A percentile compares a stretch with the other conserved stretches of the same genome.
Conservation (phyloP, 352 stramenopile genomes). For the Pythium rishiriense region DNA sequence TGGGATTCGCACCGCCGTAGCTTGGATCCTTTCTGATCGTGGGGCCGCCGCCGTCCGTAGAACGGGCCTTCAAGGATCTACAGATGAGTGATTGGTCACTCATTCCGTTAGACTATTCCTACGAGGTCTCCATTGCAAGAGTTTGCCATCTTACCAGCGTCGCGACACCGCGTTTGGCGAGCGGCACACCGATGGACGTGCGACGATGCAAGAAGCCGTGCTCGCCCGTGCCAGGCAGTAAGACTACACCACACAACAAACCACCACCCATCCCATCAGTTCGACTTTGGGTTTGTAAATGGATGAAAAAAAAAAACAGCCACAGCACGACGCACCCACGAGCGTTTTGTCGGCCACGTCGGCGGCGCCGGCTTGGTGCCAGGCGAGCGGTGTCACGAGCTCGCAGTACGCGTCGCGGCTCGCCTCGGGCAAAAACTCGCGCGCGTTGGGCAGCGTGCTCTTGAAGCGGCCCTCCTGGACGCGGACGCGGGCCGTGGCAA, state of each 20-base stretch:
- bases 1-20: conserved; percentile 42
- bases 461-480: conserved; percentile 54
- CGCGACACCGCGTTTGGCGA: conserved; percentile 61
- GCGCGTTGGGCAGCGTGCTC: conserved; percentile 60
- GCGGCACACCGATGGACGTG: conserved; percentile 56
- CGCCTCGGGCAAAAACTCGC: conserved; percentile 49
- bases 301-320: too few relatives aligned
- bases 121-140: too few relatives aligned
- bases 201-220: conserved; percentile 77
- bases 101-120: too few relatives aligned
- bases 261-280: background rate
- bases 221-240: conserved; percentile 73
- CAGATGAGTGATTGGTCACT: too few relatives aligned
- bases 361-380: conserved; percentile 20
- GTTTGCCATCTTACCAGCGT: conserved; percentile 48
- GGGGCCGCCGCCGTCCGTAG: conserved; percentile 69
- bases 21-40: conserved; percentile 74
- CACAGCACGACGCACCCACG: conserved; percentile 15
- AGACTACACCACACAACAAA: conserved; percentile 40
- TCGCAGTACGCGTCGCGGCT: conserved; percentile 70
- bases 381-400: conserved; percentile 64
- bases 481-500: conserved; percentile 39
- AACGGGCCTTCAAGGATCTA: conserved; percentile 82
- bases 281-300: too few relatives aligned
- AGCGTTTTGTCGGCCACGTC: conserved; percentile 18